Evolutionary conservation across 805 yeast genomes (phyloP).

Genomic region (Barnettozyma sp.): DNA sequence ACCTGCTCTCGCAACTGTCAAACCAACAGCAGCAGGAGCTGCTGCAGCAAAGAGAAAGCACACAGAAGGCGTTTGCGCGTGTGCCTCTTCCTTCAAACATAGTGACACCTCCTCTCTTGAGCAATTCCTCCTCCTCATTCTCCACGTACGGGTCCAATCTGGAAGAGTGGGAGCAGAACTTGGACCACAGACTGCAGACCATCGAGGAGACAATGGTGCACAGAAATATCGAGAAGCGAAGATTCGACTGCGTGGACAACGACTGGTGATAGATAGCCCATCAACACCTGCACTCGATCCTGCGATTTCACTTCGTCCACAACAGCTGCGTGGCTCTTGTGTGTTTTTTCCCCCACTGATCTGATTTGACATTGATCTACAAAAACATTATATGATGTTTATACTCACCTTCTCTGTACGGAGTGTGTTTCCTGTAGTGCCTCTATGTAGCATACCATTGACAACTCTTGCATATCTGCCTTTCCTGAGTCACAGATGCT

Average conservation of each 20-base stretch:
- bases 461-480: too few species aligned
- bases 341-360: too few species aligned
- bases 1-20: constrained; percentile 11
- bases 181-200: constrained; percentile 29
- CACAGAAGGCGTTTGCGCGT: constrained; percentile 1
- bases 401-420: too few species aligned
- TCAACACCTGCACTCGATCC: too few species aligned
- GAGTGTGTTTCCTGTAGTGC: too few species aligned
- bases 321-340: too few species aligned
- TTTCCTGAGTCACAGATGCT: too few species aligned
- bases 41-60: constrained; percentile 19
- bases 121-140: constrained; percentile 26
- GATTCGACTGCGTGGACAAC: constrained; percentile 22
- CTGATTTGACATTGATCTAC: too few species aligned
- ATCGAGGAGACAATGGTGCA: constrained; percentile 25
- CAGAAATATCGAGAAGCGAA: constrained; percentile 22
- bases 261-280: too few species aligned
- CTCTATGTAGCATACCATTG: too few species aligned
- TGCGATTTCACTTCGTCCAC: too few species aligned
- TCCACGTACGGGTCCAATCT: constrained; percentile 30
- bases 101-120: constrained; percentile 30
- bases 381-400: too few species aligned
- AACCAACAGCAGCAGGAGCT: constrained; percentile 17
- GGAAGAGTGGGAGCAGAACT: constrained; percentile 34
- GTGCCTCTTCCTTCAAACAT: constrained; percentile 30